Evolutionary conservation across 225 moss, liverwort and hornwort genomes (phyloP), one percentile per base, ranked within the genome.

Genomic region (Physcomitrellopsis africana): DNA sequence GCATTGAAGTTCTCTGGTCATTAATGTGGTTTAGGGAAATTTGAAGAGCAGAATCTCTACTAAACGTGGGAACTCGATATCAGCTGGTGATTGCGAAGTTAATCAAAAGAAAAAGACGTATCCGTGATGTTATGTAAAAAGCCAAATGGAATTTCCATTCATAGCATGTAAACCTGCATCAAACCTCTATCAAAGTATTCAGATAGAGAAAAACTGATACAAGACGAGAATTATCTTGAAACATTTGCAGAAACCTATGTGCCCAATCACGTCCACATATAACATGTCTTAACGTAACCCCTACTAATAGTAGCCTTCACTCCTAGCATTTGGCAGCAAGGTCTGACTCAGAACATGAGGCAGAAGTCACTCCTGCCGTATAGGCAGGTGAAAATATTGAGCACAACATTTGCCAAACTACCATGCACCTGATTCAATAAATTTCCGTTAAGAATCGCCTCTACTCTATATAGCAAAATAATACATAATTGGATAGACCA

Each of bases 301-400:
- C 63, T 22, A 19, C 54, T 70, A 11, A 49, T 7, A 15, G 3
- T 49, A 56, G 9, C 6, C 65, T 64, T 37, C 32, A 60, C 67
- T 48, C 18, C 13, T 49, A 51, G 55, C 58, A 48, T 67, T 37
- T 32, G 29, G 20, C 47, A 11, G 58, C 49, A 60, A 68, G 67
- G 69, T 46, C 69, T 59, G 45, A 24, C 49, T 64, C 69, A 72
- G 52, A 55, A 46, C 63, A 72, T 63, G 59, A 68, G 52, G 54
- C 72, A 66, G 71, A 75, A 76, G 68, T 70, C 67, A 70, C 65
- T 71, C 71, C 81, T 75, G 75, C 81, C 62, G 29, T 32, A 23
- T 18, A 78, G 56, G 78, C 67, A 84, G 78, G 78, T 67, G 17
- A 58, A 72, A 84, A 78, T 52, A 74, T 71, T 61, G 66, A 66